phyloP scores from a whole-genome alignment of 2,329 filamentous ascomycete species.

The Colletotrichum tabaci region DNA sequence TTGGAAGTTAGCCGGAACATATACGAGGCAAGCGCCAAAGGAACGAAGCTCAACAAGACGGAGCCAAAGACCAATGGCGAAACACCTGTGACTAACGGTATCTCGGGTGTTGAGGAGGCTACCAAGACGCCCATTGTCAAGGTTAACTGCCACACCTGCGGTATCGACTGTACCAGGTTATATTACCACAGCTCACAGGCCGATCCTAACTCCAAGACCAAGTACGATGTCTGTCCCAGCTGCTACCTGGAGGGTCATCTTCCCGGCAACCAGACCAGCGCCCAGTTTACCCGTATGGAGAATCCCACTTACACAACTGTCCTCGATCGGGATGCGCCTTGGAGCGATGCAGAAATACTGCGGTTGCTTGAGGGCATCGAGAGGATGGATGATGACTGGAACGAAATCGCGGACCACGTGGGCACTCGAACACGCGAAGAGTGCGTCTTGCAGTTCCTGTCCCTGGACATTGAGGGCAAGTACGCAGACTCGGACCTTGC shows the following conservation, averaged over 20 bases:
- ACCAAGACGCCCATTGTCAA: conserved; percentile 77
- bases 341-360: conserved; percentile 93
- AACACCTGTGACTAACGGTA: conserved; percentile 75
- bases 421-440: conserved; percentile 93
- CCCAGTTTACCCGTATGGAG: conserved; percentile 90
- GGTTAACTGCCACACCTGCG: conserved; percentile 91
- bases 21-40: conserved; percentile 92
- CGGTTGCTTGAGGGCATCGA: conserved; percentile 92
- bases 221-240: conserved; percentile 91
- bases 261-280: conserved; percentile 82
- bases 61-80: conserved; percentile 86
- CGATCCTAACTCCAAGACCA: conserved; percentile 75
- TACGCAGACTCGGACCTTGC: conserved; percentile 84
- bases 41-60: conserved; percentile 76
- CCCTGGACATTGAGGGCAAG: conserved; percentile 97
- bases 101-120: conserved; percentile 69
- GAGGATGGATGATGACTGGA: conserved; percentile 96
- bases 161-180: conserved; percentile 84
- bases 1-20: conserved; percentile 96
- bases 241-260: conserved; percentile 91
- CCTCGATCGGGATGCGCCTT: conserved; percentile 88
- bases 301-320: conserved; percentile 86
- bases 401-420: conserved; percentile 91
- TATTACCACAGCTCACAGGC: conserved; percentile 73
- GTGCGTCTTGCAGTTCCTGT: conserved; percentile 96